Base-by-base conservation (phyloP, 805 yeast genomes). In the Myxozyma neotropica region DNA sequence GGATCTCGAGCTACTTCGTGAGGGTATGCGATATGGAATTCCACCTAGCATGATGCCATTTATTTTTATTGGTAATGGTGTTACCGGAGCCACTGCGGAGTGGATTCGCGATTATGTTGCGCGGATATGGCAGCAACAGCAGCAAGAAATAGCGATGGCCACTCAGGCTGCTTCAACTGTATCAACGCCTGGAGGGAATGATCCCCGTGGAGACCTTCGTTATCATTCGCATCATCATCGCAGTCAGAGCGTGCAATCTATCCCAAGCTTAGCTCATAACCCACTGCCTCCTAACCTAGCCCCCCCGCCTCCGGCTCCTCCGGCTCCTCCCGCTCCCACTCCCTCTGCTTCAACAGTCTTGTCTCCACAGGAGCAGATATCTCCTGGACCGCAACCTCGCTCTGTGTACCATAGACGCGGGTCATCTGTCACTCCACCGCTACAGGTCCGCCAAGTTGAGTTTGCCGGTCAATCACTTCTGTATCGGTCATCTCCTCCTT, bases 1-100 rank as follows among this genome's bases (percentile, higher is more conserved):
- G 59, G 81, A 86, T 23, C 71, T 85, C 26, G 84, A 84, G 54
- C 75, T 89, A 24, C 66, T 89, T 55, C 81, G 81, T 58, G 74
- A 77, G 13, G 88, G 91, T 0, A 67, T 80, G 1, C 75, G 75
- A 29, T 79, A 83, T 7, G 83, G 84, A 17, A 73, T 89, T 1
- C 92, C 94, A 0, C 74, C 82, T 0, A 73, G 79, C 54, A 69
- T 85, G 64, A 83, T 89, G 21, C 86, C 92, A 0, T 65, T 75
- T 19, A 71, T 88, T 66, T 83, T 87, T 64, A 75, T 72, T 1
- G 73, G 79, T 4, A 58, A 51, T 27, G 64, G 63, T 12, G 64
- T 61, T 35, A 47, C 64, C 17, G 64, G 64, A 17, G 57, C 57
- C 26, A 53, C 65, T 13, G 58, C 65, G 6, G 65, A 61, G 35